Conservation (phyloP, 495 filamentous ascomycete species). For the Amphirosellinia nigrospora region DNA sequence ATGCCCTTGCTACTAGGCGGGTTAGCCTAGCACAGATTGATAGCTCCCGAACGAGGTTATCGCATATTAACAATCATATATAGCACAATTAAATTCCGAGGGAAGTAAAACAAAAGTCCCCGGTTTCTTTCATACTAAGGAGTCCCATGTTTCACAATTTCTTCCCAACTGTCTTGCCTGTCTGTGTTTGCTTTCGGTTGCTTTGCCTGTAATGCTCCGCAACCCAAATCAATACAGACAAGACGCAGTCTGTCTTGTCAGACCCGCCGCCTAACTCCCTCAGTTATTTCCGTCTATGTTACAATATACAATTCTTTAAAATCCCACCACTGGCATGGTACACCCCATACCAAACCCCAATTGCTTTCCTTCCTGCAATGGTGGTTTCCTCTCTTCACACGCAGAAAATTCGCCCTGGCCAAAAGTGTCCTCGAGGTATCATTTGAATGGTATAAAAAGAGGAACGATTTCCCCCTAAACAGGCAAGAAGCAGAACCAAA, state of each 20-base stretch:
- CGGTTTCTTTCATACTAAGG: not conserved
- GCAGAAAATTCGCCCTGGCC: conserved; percentile 3
- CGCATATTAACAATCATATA: not conserved
- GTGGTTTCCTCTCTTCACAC: not conserved
- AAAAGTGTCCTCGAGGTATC: conserved; percentile 14
- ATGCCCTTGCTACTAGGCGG: too few species aligned
- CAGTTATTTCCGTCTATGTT: not conserved
- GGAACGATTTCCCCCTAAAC: not conserved
- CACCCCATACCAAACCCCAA: not conserved
- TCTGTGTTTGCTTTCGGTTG: not conserved
- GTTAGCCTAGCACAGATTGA: too few species aligned
- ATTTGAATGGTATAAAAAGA: conserved; percentile 16
- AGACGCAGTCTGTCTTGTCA: not conserved
- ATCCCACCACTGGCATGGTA: not conserved
- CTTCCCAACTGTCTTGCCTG: not conserved
- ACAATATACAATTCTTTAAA: conserved; percentile 10
- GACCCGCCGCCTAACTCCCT: not conserved
- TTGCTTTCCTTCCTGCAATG: not conserved
- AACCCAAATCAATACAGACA: not conserved
- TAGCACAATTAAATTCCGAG: not conserved
- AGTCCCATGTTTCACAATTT: conserved; percentile 14
- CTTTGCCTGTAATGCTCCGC: not conserved
- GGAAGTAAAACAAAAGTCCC: not conserved
- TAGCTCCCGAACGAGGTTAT: not conserved
- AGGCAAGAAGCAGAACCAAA: not conserved